Conservation (phyloP, 371 early-diverging fungal species). For the Mucor mucedo region DNA sequence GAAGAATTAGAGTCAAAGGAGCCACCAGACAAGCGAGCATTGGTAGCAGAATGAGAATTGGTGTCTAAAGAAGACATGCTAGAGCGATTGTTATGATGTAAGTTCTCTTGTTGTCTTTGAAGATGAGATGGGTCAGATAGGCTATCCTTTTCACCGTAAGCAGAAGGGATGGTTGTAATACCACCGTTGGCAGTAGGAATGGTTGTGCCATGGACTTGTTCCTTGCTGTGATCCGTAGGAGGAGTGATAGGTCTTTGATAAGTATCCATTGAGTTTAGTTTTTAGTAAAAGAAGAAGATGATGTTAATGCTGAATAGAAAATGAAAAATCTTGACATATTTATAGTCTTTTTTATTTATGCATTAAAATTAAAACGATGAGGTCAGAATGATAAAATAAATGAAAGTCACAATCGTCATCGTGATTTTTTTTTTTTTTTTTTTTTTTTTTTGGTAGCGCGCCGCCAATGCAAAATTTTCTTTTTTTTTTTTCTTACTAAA, state of each 20-base stretch:
- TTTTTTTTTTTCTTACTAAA: neutral
- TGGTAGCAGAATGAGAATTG: neutral
- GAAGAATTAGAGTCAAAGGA: neutral
- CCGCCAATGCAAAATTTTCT: neutral
- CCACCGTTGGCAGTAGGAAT: slow-evolving; percentile 3
- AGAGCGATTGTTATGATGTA: neutral
- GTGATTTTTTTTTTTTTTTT: neutral
- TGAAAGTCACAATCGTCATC: slow-evolving; percentile 15
- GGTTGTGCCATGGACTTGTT: neutral
- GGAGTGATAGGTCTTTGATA: slow-evolving; percentile 27
- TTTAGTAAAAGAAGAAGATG: neutral
- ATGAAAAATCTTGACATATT: neutral
- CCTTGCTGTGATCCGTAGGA: slow-evolving; percentile 18
- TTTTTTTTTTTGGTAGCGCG: too few relatives aligned
- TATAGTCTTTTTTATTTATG: neutral
- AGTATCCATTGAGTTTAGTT: slow-evolving; percentile 7
- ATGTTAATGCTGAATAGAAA: neutral
- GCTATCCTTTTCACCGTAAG: slow-evolving; percentile 5
- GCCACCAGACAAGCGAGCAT: neutral
- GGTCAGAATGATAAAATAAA: slow-evolving; percentile 2
- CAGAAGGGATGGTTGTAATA: slow-evolving; percentile 13
- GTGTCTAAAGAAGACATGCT: neutral
- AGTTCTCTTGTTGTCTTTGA: slow-evolving; percentile 1
- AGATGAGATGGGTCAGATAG: neutral
- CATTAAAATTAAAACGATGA: neutral